Evolutionary conservation across 148 eudicot species (phyloP).

Genomic region (Chenopodium formosanum): DNA sequence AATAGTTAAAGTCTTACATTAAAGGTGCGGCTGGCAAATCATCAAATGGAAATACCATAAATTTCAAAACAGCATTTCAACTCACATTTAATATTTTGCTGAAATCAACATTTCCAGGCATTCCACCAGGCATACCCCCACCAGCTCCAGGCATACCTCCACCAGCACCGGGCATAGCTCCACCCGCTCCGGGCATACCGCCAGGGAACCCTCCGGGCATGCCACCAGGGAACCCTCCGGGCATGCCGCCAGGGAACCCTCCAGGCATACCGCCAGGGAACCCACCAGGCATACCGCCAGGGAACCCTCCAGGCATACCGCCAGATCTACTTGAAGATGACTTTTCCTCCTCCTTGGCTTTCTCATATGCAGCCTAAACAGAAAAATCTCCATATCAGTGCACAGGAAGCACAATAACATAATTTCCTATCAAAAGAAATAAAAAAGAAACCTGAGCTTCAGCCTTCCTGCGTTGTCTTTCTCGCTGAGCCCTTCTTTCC

Average conservation of each 20-base stretch:
- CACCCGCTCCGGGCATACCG: constrained; percentile 32
- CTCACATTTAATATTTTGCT: constrained; percentile 91
- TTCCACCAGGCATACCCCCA: constrained; percentile 47
- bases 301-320: constrained; percentile 31
- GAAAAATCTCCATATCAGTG: constrained; percentile 9
- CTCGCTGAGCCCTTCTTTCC: constrained; percentile 54
- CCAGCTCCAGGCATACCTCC: constrained; percentile 37
- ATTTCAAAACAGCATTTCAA: background rate
- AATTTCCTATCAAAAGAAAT: background rate
- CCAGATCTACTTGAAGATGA: constrained; percentile 74
- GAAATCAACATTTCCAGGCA: constrained; percentile 69
- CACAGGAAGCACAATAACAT: background rate
- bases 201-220: constrained; percentile 31
- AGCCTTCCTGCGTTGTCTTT: constrained; percentile 62
- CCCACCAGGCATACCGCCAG: constrained; percentile 24
- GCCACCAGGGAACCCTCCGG: constrained; percentile 27
- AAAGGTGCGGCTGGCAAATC: background rate
- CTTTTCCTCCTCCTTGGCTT: constrained; percentile 76
- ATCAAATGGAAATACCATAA: background rate
- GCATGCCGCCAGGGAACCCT: constrained; percentile 57
- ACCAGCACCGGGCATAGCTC: constrained; percentile 24
- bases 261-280: constrained; percentile 30
- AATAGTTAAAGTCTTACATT: background rate
- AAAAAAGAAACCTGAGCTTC: constrained; percentile 55
- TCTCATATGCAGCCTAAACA: constrained; percentile 86